Percentiles rank a stretch among this genome's conserved stretches.
These are phyloP conservation scores for Cladorrhinum sp. DNA, from an alignment of 2,329 filamentous ascomycete genomes.

Conservation along the genomic window DNA sequence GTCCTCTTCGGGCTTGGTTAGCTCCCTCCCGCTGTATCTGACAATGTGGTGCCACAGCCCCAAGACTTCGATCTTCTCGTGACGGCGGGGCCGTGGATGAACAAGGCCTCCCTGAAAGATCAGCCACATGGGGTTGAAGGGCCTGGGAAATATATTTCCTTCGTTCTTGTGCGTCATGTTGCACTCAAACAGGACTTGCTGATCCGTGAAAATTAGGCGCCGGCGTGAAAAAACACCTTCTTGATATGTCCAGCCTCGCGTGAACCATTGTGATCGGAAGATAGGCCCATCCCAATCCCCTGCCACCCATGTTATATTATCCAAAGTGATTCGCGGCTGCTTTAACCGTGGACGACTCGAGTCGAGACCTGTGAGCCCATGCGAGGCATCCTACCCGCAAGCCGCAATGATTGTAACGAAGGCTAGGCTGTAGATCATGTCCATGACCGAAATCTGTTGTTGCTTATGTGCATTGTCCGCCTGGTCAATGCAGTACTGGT, in stretches of 20 bases:
- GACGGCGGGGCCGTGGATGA: too few species aligned
- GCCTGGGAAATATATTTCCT: neutral
- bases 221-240: slow-evolving; percentile 5
- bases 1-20: neutral
- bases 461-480: neutral
- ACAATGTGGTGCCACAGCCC: neutral
- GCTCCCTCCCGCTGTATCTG: neutral
- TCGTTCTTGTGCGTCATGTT: neutral
- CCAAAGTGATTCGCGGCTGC: neutral
- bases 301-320: neutral
- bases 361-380: neutral
- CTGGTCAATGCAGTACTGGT: slow-evolving; percentile 7
- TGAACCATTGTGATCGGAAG: too few species aligned
- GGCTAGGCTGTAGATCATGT: neutral
- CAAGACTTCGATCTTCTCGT: neutral
- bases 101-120: neutral
- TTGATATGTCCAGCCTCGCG: slow-evolving; percentile 14
- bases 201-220: slow-evolving; percentile 8
- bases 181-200: slow-evolving; percentile 7
- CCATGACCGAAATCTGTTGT: neutral
- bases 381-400: neutral
- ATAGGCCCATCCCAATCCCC: too few species aligned
- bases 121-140: neutral
- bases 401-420: slow-evolving; percentile 1
- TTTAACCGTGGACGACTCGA: neutral